Percentiles rank a stretch among this genome's conserved stretches.
phyloP scores from a whole-genome alignment of 257 asterid genomes.

The Verbena officinalis region DNA sequence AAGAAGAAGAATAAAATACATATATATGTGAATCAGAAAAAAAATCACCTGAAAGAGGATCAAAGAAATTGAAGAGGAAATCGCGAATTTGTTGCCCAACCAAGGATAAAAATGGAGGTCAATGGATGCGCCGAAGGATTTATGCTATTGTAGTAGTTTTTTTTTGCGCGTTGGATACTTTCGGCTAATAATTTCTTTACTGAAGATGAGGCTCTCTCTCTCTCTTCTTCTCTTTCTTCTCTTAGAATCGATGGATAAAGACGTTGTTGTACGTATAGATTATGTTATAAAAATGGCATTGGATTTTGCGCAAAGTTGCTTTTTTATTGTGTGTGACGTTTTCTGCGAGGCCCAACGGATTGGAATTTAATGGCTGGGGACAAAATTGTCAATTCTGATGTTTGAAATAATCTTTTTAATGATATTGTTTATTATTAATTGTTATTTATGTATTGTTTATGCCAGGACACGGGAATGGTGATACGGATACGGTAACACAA shows the following conservation, averaged over 20 bases:
- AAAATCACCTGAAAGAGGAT: constrained; percentile 45
- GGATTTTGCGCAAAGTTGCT: not conserved
- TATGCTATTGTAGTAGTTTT: not conserved
- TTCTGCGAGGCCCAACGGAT: not conserved
- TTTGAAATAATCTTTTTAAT: too few relatives aligned
- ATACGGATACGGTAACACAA: too few relatives aligned
- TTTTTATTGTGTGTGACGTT: not conserved
- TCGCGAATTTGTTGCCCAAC: constrained; percentile 45
- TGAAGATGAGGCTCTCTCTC: not conserved
- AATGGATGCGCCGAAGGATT: constrained; percentile 6
- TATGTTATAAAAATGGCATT: not conserved
- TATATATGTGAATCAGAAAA: not conserved
- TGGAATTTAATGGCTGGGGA: not conserved
- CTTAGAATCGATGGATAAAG: not conserved
- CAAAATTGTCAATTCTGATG: not conserved
- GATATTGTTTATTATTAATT: too few relatives aligned
- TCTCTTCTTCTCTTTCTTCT: not conserved
- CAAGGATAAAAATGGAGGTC: constrained; percentile 25
- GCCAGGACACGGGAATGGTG: too few relatives aligned
- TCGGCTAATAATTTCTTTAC: not conserved
- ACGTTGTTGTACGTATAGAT: not conserved
- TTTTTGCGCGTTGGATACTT: constrained; percentile 19
- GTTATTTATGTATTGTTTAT: too few relatives aligned
- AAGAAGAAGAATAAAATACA: not conserved
- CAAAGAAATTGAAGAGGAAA: constrained; percentile 29